Percentiles rank a stretch among this genome's conserved stretches.
Evolutionary conservation across 2,329 filamentous ascomycete genomes (phyloP).

Genomic region (Microascus cirrosus): DNA sequence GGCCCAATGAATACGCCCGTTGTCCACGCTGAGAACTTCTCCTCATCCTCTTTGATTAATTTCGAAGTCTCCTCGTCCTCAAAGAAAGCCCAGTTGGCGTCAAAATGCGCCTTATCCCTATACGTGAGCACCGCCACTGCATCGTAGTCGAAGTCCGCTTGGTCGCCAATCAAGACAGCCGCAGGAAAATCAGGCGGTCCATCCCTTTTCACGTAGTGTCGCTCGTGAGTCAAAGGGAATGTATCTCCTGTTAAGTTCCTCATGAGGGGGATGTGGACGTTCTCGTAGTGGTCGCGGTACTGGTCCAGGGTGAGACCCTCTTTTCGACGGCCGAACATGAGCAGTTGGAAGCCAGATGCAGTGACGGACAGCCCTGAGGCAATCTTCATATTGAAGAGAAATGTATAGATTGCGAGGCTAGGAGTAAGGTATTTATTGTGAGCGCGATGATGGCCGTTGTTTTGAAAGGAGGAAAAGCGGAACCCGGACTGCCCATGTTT

Average conservation of each 20-base stretch:
- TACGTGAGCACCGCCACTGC: conserved; percentile 12
- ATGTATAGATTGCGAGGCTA: not conserved
- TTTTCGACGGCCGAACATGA: conserved; percentile 11
- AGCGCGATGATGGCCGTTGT: no score
- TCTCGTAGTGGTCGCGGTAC: conserved; percentile 13
- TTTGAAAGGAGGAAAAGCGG: no score
- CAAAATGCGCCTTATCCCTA: conserved; percentile 8
- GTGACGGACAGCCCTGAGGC: not conserved
- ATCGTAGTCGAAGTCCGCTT: conserved; percentile 10
- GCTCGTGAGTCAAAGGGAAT: conserved; percentile 11
- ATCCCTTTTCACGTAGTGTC: conserved; percentile 10
- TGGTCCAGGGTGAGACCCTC: conserved; percentile 11
- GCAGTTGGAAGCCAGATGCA: conserved; percentile 5
- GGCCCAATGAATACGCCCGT: conserved; percentile 3
- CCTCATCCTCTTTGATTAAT: conserved; percentile 6
- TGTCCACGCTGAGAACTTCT: conserved; percentile 7
- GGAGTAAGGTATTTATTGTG: no score
- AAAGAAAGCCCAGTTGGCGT: conserved; percentile 8
- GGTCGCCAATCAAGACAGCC: conserved; percentile 9
- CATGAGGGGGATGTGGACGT: conserved; percentile 13
- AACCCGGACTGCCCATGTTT: no score
- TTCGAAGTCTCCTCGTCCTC: conserved; percentile 4
- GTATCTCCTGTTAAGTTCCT: conserved; percentile 10
- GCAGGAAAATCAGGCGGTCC: conserved; percentile 5
- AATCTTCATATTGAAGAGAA: conserved; percentile 3